Percentiles rank a stretch among this genome's conserved stretches.
These are phyloP conservation scores for Nakaseomyces nivariensis DNA, from an alignment of 1,139 yeast genomes.

Conservation along the genomic window DNA sequence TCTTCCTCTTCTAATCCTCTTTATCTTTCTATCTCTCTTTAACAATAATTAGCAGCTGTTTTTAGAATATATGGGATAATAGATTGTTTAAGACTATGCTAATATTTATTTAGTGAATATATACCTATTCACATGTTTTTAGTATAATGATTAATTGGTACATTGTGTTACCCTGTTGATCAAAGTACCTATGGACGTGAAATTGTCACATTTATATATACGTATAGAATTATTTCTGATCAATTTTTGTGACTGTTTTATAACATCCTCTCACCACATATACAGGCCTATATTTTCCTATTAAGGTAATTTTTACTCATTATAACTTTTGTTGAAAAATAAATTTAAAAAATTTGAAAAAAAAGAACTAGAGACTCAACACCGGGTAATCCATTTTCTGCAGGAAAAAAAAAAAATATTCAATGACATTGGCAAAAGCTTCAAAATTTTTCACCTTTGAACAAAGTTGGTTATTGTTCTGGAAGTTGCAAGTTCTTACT, in stretches of 20 bases:
- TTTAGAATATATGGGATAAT: too few species aligned
- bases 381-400: not conserved
- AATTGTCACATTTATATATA: not conserved
- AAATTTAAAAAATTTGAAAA: not conserved
- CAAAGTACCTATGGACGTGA: too few species aligned
- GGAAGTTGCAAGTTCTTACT: not conserved
- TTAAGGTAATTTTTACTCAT: not conserved
- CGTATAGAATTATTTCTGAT: not conserved
- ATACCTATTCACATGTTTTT: too few species aligned
- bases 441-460: not conserved
- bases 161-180: too few species aligned
- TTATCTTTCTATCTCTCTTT: too few species aligned
- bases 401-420: not conserved
- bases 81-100: too few species aligned
- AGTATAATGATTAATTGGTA: too few species aligned
- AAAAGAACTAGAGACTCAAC: not conserved
- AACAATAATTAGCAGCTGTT: too few species aligned
- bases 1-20: too few species aligned
- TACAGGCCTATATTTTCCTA: not conserved
- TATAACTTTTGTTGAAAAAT: not conserved
- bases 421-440: too few species aligned
- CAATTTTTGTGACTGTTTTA: not conserved
- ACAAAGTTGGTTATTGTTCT: not conserved
- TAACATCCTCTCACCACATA: slow-evolving; percentile 2
- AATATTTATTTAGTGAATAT: too few species aligned